Conservation (phyloP, 805 yeast genomes). For the Lipomyces kockii region DNA sequence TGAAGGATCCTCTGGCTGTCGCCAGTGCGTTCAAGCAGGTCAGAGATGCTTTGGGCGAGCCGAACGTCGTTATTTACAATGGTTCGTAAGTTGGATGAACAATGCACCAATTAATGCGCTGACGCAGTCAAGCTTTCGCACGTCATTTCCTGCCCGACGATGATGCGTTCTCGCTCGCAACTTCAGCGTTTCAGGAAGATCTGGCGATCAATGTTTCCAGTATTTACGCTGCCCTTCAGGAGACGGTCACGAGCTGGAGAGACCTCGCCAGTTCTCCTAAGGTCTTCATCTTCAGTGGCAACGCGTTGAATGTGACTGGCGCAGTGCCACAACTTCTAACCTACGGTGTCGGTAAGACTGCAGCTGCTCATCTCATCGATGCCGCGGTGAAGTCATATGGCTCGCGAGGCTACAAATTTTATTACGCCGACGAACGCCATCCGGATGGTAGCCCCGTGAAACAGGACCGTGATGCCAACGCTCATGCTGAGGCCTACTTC, state of each 20-base stretch:
- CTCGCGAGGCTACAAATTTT: background rate
- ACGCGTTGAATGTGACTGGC: background rate
- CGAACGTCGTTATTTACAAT: background rate
- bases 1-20: constrained; percentile 1
- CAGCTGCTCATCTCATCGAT: background rate
- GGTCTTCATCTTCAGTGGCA: constrained; percentile 1
- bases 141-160: background rate
- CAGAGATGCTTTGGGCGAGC: background rate
- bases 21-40: constrained; percentile 1
- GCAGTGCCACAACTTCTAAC: background rate
- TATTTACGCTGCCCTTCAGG: background rate
- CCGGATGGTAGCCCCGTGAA: constrained; percentile 1
- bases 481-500: background rate
- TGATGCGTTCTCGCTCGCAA: constrained; percentile 1
- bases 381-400: background rate
- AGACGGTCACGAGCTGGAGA: background rate
- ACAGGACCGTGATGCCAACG: background rate
- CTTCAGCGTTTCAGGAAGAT: background rate
- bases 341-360: background rate
- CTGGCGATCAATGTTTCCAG: constrained; percentile 4
- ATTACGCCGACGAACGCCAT: background rate
- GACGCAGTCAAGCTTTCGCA: background rate
- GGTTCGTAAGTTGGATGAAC: background rate
- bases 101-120: background rate
- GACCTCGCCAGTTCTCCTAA: background rate